These are phyloP conservation scores for Chaetomiaceae sp. DNA, from an alignment of 2,329 filamentous ascomycete genomes.

Conservation along the genomic window DNA sequence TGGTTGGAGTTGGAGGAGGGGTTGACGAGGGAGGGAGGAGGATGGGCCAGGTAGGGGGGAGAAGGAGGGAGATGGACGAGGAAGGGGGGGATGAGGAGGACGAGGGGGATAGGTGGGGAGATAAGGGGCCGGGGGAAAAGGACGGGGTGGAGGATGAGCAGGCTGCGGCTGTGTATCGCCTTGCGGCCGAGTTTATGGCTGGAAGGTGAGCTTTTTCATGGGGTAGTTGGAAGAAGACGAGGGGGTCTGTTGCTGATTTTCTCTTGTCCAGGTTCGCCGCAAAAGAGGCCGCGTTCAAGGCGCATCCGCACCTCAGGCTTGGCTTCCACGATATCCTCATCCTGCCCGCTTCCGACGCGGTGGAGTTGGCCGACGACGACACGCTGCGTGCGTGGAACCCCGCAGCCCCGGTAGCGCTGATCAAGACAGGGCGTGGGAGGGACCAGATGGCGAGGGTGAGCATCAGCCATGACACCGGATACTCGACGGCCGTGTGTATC, in stretches of 20 bases:
- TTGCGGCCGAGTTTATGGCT: constrained; percentile 34
- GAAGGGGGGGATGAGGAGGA: background rate
- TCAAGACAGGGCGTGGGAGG: too few relatives aligned
- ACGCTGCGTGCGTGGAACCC: constrained; percentile 29
- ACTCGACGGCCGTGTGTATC: constrained; percentile 45
- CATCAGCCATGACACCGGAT: too few relatives aligned
- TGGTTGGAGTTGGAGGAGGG: too few relatives aligned
- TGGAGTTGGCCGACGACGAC: constrained; percentile 9
- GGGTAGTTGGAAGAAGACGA: too few relatives aligned
- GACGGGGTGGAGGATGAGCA: background rate
- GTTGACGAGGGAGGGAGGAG: background rate
- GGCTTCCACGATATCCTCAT: constrained; percentile 59
- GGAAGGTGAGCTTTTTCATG: constrained; percentile 36
- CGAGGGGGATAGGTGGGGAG: background rate
- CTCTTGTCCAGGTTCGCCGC: constrained; percentile 44
- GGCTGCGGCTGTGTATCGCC: background rate
- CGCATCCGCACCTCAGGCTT: constrained; percentile 54
- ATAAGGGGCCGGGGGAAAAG: background rate
- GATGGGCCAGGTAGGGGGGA: too few relatives aligned
- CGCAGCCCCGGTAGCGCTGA: constrained; percentile 33
- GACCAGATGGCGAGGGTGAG: too few relatives aligned
- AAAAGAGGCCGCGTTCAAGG: constrained; percentile 72
- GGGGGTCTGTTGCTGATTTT: background rate
- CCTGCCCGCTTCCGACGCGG: background rate
- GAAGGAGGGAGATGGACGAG: too few relatives aligned